A percentile compares a stretch with the other conserved stretches of the same genome.
These are phyloP conservation scores for Colletotrichum nymphaeae DNA, from an alignment of 2,329 filamentous ascomycete genomes.

Conservation along the genomic window DNA sequence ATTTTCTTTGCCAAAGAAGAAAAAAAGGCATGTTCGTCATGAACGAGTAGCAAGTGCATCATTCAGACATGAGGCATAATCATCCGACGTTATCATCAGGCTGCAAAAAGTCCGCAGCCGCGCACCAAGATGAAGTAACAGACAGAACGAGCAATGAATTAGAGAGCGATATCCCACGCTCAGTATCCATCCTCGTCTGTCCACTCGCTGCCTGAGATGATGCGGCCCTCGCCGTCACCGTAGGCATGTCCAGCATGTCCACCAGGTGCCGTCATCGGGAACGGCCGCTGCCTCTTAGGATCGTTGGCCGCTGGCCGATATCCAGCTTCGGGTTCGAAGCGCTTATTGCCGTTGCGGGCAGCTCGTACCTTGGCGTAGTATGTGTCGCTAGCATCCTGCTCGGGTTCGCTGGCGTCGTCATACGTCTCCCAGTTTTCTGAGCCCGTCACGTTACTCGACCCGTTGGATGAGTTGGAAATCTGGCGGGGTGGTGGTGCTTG, in stretches of 20 bases:
- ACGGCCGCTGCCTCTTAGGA: conserved; percentile 64
- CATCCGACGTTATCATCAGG: conserved; percentile 35
- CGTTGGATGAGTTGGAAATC: conserved; percentile 78
- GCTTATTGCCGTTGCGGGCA: conserved; percentile 74
- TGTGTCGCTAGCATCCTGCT: conserved; percentile 79
- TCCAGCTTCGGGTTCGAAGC: conserved; percentile 63
- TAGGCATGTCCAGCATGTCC: conserved; percentile 59
- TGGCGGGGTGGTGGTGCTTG: conserved; percentile 67
- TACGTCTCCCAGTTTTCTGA: conserved; percentile 99
- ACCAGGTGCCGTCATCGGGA: conserved; percentile 61
- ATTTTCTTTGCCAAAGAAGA: background rate
- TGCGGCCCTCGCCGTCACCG: conserved; percentile 69
- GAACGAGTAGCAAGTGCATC: conserved; percentile 15
- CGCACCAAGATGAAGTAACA: background rate
- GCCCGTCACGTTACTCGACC: conserved; percentile 81
- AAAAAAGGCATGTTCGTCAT: conserved; percentile 10
- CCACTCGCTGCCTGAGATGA: conserved; percentile 75
- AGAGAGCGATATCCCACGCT: conserved; percentile 25
- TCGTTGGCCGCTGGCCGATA: conserved; percentile 56
- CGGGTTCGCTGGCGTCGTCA: conserved; percentile 83
- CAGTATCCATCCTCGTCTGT: conserved; percentile 73
- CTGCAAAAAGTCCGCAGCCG: background rate
- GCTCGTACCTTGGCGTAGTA: conserved; percentile 85
- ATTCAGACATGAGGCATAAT: conserved; percentile 32
- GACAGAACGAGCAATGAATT: background rate